A percentile compares a stretch with the other conserved stretches of the same genome.
Conservation (phyloP, 75 land plant species). For the Sequoiadendron giganteum region DNA sequence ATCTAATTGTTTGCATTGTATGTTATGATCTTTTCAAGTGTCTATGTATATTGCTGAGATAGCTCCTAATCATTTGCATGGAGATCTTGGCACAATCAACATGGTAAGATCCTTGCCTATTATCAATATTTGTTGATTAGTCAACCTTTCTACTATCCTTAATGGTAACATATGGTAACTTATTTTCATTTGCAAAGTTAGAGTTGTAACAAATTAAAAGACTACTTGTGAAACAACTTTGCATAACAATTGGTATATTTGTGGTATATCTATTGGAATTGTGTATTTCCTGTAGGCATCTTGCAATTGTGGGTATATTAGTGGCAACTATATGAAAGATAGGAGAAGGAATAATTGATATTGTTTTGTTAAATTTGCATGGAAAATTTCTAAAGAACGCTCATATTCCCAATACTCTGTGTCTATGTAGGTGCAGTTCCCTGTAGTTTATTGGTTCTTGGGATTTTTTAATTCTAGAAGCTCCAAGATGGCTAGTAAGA, state of each 20-base stretch:
- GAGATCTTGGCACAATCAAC: slow-evolving; percentile 3
- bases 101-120: slow-evolving; percentile 19
- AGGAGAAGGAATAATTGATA: not conserved
- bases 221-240: slow-evolving; percentile 15
- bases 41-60: too few species aligned
- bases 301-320: slow-evolving; percentile 26
- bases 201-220: not conserved
- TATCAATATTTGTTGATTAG: not conserved
- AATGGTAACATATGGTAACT: not conserved
- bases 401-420: not conserved
- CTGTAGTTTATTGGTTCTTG: too few species aligned
- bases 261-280: slow-evolving; percentile 22
- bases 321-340: not conserved
- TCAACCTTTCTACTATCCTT: not conserved
- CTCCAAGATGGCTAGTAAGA: slow-evolving; percentile 15
- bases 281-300: not conserved
- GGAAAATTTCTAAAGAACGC: not conserved
- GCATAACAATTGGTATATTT: slow-evolving; percentile 27
- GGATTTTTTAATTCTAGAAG: too few species aligned
- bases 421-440: not conserved
- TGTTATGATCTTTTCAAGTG: not conserved
- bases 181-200: not conserved
- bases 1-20: not conserved
- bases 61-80: too few species aligned
- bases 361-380: not conserved